A percentile compares a stretch with the other conserved stretches of the same genome.
These are phyloP conservation scores for Diutina scorzettiae DNA, from an alignment of 1,139 yeast species.

Conservation along the genomic window DNA sequence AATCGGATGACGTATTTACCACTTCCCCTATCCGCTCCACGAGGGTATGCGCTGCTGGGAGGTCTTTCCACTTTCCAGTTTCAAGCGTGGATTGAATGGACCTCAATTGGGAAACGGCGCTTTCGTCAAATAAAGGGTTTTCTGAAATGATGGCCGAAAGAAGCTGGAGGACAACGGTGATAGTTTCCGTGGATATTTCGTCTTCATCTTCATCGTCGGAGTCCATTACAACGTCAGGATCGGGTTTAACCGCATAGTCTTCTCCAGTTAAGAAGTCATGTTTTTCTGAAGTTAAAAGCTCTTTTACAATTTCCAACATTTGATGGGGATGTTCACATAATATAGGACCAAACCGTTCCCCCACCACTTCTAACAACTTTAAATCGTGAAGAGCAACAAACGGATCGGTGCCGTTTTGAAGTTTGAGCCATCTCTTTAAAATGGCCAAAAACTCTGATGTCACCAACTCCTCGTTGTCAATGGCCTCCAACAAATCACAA, in stretches of 20 bases:
- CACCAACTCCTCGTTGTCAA: conserved; percentile 28
- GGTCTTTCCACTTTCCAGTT: conserved; percentile 10
- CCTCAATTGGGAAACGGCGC: conserved; percentile 15
- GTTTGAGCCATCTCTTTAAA: conserved; percentile 48
- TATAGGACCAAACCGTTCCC: conserved; percentile 47
- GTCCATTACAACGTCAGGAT: conserved; percentile 22
- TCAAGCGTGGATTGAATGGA: conserved; percentile 18
- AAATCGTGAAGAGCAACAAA: conserved; percentile 47
- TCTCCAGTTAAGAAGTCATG: neutral
- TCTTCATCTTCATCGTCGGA: conserved; percentile 21
- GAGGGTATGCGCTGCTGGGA: conserved; percentile 15
- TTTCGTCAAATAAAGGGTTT: conserved; percentile 18
- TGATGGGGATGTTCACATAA: conserved; percentile 53
- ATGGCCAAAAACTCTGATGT: conserved; percentile 28
- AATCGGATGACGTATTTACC: neutral
- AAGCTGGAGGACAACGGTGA: conserved; percentile 35
- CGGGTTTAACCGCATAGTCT: conserved; percentile 19
- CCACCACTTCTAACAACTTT: conserved; percentile 50
- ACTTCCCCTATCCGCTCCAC: conserved; percentile 18
- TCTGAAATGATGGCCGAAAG: conserved; percentile 43
- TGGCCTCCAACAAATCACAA: conserved; percentile 32
- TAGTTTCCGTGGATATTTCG: conserved; percentile 13
- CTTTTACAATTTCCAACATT: conserved; percentile 42
- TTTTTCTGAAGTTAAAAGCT: conserved; percentile 21
- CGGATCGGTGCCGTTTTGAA: conserved; percentile 26